A percentile compares a stretch with the other conserved stretches of the same genome.
phyloP scores from a whole-genome alignment of 495 filamentous ascomycete genomes.

The Penicillium cosmopolitanum region DNA sequence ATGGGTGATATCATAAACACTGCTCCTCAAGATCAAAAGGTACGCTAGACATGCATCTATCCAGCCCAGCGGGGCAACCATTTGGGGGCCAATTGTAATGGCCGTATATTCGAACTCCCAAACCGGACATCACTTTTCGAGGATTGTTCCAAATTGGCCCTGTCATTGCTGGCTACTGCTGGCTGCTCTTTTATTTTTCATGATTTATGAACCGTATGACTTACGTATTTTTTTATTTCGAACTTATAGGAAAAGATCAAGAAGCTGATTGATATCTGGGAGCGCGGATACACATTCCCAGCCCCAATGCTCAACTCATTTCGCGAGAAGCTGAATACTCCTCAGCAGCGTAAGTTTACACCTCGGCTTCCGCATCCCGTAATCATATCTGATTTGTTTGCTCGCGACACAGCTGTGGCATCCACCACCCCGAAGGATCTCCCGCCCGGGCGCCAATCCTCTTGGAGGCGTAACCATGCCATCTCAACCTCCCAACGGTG shows the following conservation, averaged over 20 bases:
- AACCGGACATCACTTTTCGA: neutral
- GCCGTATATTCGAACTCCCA: neutral
- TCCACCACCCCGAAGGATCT: conserved; percentile 80
- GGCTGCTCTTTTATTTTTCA: conserved; percentile 14
- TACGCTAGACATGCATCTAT: conserved; percentile 62
- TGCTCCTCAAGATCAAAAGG: conserved; percentile 96
- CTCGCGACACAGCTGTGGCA: conserved; percentile 49
- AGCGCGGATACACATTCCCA: conserved; percentile 91
- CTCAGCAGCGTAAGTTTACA: conserved; percentile 62
- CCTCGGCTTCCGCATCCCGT: neutral
- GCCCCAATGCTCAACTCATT: conserved; percentile 78
- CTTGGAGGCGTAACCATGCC: conserved; percentile 24
- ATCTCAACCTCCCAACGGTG: conserved; percentile 37
- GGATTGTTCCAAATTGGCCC: neutral
- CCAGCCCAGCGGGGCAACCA: conserved; percentile 1
- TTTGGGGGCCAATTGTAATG: conserved; percentile 18
- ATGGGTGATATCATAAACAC: conserved; percentile 94
- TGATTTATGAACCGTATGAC: conserved; percentile 44
- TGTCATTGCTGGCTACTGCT: neutral
- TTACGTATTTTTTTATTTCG: conserved; percentile 51
- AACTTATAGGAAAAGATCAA: conserved; percentile 87
- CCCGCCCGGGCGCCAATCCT: conserved; percentile 63
- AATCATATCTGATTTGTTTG: neutral
- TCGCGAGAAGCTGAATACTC: conserved; percentile 77
- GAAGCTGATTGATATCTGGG: conserved; percentile 97